Percentiles rank a stretch among this genome's conserved stretches.
Evolutionary conservation across 2,329 filamentous ascomycete genomes (phyloP).

Genomic region (Phyllosticta capitalensis): DNA sequence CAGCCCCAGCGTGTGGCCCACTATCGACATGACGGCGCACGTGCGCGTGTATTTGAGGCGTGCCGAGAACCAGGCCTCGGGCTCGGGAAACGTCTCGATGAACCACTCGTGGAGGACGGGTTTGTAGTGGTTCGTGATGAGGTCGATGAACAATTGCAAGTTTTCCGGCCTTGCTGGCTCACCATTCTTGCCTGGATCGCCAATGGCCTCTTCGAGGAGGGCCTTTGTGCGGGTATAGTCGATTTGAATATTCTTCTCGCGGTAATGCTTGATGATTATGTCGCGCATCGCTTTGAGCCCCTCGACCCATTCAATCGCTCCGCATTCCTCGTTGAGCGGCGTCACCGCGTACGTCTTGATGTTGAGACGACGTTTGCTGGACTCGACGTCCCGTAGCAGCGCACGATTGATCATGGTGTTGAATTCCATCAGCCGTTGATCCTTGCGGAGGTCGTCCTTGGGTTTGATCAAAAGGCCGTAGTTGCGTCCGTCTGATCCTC

Average conservation of each 20-base stretch:
- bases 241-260: slow-evolving; percentile 56
- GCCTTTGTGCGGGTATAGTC: slow-evolving; percentile 60
- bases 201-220: slow-evolving; percentile 53
- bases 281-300: slow-evolving; percentile 90
- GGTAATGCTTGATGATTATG: slow-evolving; percentile 72
- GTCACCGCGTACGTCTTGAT: slow-evolving; percentile 97
- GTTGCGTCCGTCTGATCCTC: slow-evolving; percentile 76
- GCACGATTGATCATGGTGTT: slow-evolving; percentile 96
- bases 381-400: slow-evolving; percentile 82
- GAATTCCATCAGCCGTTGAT: slow-evolving; percentile 98
- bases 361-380: slow-evolving; percentile 80
- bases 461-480: slow-evolving; percentile 95
- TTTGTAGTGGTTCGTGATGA: slow-evolving; percentile 57
- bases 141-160: slow-evolving; percentile 58
- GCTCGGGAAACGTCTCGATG: slow-evolving; percentile 85
- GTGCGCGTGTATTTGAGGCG: slow-evolving; percentile 85
- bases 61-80: slow-evolving; percentile 83
- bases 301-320: slow-evolving; percentile 97
- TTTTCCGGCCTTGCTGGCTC: slow-evolving; percentile 46
- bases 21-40: slow-evolving; percentile 98
- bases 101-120: slow-evolving; percentile 91
- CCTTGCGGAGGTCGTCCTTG: slow-evolving; percentile 93
- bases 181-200: slow-evolving; percentile 20
- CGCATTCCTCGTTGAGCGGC: slow-evolving; percentile 93
- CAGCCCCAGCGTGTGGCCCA: slow-evolving; percentile 84